Evolutionary conservation across 331 rosid genomes (phyloP).

Genomic region (Phaseolus coccineus): DNA sequence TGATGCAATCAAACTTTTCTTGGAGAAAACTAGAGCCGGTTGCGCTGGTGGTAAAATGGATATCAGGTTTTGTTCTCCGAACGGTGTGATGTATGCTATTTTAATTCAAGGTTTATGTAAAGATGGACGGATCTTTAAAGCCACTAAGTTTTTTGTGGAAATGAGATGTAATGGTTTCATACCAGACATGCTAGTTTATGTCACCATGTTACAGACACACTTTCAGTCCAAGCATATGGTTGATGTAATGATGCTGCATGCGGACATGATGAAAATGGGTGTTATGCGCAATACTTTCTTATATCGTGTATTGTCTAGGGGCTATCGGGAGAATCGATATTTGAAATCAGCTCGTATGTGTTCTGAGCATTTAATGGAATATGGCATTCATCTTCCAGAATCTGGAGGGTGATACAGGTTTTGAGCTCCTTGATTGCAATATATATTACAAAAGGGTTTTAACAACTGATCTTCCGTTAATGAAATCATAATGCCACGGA

Average conservation of each 20-base stretch:
- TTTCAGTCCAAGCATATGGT: constrained; percentile 52
- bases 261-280: constrained; percentile 75
- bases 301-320: constrained; percentile 48
- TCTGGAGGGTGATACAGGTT: constrained; percentile 27
- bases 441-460: constrained; percentile 4
- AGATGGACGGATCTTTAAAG: constrained; percentile 67
- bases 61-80: constrained; percentile 49
- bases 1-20: constrained; percentile 63
- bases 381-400: constrained; percentile 31
- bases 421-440: constrained; percentile 8
- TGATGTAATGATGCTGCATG: constrained; percentile 71
- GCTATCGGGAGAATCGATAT: constrained; percentile 56
- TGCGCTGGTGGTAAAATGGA: constrained; percentile 26
- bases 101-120: constrained; percentile 73
- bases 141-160: constrained; percentile 66
- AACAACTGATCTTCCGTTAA: neutral
- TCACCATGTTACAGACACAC: constrained; percentile 57
- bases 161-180: constrained; percentile 66
- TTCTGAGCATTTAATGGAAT: constrained; percentile 47
- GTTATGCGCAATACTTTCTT: constrained; percentile 51
- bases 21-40: constrained; percentile 52
- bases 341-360: constrained; percentile 49
- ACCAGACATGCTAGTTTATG: constrained; percentile 61
- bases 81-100: constrained; percentile 60
- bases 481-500: constrained; percentile 3